phyloP scores from a whole-genome alignment of 2,329 filamentous ascomycete species.

The Ascocoryne sarcoides region DNA sequence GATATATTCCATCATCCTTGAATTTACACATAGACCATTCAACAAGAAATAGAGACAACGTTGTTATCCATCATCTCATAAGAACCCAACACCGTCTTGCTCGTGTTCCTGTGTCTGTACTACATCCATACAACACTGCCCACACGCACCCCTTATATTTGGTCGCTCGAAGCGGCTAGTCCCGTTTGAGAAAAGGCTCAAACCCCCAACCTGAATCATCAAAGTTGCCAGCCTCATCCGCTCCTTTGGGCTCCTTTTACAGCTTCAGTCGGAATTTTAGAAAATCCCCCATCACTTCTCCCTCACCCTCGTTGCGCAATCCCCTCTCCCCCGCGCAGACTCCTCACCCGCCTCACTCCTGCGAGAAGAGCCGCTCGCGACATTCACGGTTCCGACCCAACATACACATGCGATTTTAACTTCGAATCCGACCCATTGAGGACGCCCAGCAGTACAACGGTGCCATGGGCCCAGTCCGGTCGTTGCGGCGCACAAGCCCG shows the following conservation, averaged over 20 bases:
- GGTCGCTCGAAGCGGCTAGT: neutral
- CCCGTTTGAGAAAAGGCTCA: neutral
- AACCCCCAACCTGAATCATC: neutral
- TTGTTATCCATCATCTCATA: too few species aligned
- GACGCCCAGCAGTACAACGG: slow-evolving; percentile 20
- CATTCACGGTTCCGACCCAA: neutral
- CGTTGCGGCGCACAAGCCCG: slow-evolving; percentile 70
- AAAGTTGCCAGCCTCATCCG: neutral
- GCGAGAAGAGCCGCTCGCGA: neutral
- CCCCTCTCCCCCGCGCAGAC: neutral
- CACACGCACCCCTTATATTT: too few species aligned
- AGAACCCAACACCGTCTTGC: too few species aligned
- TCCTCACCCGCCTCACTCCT: neutral
- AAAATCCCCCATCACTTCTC: slow-evolving; percentile 2
- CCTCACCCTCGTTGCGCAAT: slow-evolving; percentile 1
- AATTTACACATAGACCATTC: too few species aligned
- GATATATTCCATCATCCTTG: too few species aligned
- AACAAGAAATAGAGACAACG: too few species aligned
- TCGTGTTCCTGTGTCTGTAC: too few species aligned
- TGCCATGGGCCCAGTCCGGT: slow-evolving; percentile 54
- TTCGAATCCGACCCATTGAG: slow-evolving; percentile 18
- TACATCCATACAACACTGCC: too few species aligned
- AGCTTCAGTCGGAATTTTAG: slow-evolving; percentile 1
- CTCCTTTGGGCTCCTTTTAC: slow-evolving; percentile 4
- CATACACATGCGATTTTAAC: slow-evolving; percentile 18